Evolutionary conservation across 768 basidiomycete species (phyloP), one percentile per base, ranked within the genome.

Genomic region (Zangia roseola): DNA sequence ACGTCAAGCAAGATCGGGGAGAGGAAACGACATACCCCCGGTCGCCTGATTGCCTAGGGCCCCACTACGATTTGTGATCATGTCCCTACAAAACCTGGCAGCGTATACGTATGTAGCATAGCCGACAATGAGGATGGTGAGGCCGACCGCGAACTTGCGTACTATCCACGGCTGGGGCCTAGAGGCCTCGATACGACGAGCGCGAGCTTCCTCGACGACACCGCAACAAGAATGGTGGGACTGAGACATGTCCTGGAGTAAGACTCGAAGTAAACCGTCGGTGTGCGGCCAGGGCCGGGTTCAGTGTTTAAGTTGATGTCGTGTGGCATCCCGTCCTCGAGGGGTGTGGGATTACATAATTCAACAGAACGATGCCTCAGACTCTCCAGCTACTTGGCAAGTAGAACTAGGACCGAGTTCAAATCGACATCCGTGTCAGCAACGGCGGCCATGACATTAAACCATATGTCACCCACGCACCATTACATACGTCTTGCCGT

Each of bases 91-190:
- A 7, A 93, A 74, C 45, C 83, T 69, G 0, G 76, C 88, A 21
- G 89, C 76, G 61, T 91, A 91, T 3, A 93, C 91, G 63, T 94
- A 95, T 21, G 67, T 73, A 5, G 83, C 62, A 67, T 91, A 93
- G 2, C 69, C 82, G 51, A 83, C 76, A 49, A 93, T 71, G 0
- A 72, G 84, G 19, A 79, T 14, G 0, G 82, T 77, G 3, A 93
- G 43, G 5, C 69, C 74, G 23, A 92, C 73, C 59, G 83, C 73
- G 30, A 88, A 57, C 72, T 93, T 93, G 65, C 77, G 80, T 21
- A 79, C 74, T 42, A 87, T 69, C 88, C 88, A 91, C 46, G 88
- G 84, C 51, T 87, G 87, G 0, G 81, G 78, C 51, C 71, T 78
- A 25, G 50, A 52, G 7, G 66, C 65, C 41, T 73, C 61, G n/a